Evolutionary conservation across 2,329 filamentous ascomycete genomes (phyloP), one percentile per base, ranked within the genome.

Genomic region (Phoma sp.): DNA sequence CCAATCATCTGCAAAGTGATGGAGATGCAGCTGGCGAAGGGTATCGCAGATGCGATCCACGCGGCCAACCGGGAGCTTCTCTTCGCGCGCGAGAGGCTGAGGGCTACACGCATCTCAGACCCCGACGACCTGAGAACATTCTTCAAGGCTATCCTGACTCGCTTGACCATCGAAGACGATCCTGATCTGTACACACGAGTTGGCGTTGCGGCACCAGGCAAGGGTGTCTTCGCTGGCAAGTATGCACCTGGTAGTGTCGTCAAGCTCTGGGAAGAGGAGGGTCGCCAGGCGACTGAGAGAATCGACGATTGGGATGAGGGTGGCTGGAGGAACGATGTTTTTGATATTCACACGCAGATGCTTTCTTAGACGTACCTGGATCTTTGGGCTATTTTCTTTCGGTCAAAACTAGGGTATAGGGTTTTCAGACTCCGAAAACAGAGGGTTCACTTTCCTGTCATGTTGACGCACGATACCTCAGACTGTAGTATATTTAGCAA

Each of bases 201-300:
- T 14, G 92, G 92, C 1, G 78, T 96, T 9, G 83, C 84, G 37
- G 80, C 84, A 23, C 84, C 83, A 0, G 78, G 81, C 14, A 78
- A 80, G 60, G 84, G 85, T 25, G 81, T 93, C 0, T 98, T 98
- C 79, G 86, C 87, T 63, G 91, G 89, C 4, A 84, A 92, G 1
- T 97, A 96, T 76, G 88, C 93, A 1, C 93, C 93, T 0, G 93
- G 92, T 0, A 96, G 92, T 73, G 79, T 97, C 21, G 90, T 95
- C 45, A 92, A 90, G 76, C 75, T 96, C n/a, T 96, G 92, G 91
- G 85, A 93, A 61, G 88, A 92, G 60, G 89, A 96, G 76, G 92
- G 86, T 0, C 76, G 80, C 18, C 80, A 82, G 57, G 92, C 91
- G 0, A 82, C 81, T 17, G 90, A 96, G 74, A 82, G 86, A 33